A percentile compares a stretch with the other conserved stretches of the same genome.
These are phyloP conservation scores for Skeletonema marinoi DNA, from an alignment of 108 stramenopile genomes.

Conservation along the genomic window DNA sequence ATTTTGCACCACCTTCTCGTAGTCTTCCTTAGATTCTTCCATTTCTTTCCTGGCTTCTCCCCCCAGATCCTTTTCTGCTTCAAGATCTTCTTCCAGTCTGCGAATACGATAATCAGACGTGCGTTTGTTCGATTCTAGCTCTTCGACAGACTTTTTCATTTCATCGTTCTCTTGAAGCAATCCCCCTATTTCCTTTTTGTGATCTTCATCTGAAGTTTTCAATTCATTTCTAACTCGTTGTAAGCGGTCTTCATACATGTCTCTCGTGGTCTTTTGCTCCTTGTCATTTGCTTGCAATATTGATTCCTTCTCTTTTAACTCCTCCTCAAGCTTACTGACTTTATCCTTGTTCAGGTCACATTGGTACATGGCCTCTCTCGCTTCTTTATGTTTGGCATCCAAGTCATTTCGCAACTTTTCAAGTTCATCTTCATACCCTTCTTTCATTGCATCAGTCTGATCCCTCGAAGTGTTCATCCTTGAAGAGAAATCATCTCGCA, in stretches of 20 bases:
- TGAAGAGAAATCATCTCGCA: conserved; percentile 34
- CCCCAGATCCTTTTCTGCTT: conserved; percentile 13
- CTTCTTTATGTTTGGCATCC: conserved; percentile 26
- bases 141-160: conserved; percentile 32
- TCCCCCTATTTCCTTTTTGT: conserved; percentile 36
- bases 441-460: conserved; percentile 19
- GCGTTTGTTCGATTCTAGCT: conserved; percentile 34
- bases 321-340: conserved; percentile 24
- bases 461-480: conserved; percentile 29
- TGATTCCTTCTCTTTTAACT: conserved; percentile 28
- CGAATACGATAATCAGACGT: conserved; percentile 43
- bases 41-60: conserved; percentile 19
- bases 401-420: conserved; percentile 32
- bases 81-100: conserved; percentile 39
- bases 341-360: conserved; percentile 11
- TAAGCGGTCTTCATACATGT: conserved; percentile 45
- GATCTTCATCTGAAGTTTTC: conserved; percentile 33
- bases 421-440: conserved; percentile 32
- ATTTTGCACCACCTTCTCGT: conserved; percentile 47
- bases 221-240: conserved; percentile 36
- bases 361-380: conserved; percentile 26
- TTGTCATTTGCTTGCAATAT: conserved; percentile 29
- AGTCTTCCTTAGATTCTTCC: conserved; percentile 42
- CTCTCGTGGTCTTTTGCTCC: conserved; percentile 27
- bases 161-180: conserved; percentile 35